Percentiles rank a stretch among this genome's conserved stretches.
Evolutionary conservation across 352 stramenopile species (phyloP).

Genomic region (Globisporangium cystogenes): DNA sequence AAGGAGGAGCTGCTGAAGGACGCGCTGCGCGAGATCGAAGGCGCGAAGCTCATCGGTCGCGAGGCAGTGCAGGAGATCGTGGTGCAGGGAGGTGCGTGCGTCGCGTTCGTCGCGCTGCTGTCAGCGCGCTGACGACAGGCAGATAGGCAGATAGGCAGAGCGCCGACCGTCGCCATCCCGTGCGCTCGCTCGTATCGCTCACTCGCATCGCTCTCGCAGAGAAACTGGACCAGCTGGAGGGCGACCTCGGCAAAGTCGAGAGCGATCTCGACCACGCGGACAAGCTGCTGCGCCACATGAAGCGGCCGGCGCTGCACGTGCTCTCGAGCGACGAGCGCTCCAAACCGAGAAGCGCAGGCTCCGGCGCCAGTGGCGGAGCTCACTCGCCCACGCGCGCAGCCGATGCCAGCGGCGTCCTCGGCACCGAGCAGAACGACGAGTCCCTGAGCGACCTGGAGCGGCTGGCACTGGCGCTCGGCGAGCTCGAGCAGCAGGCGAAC

Average conservation of each 20-base stretch:
- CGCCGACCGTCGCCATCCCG: too few relatives aligned
- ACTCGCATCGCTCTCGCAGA: constrained; percentile 19
- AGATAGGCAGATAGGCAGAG: too few relatives aligned
- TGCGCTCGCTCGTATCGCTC: background rate
- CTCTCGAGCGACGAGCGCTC: constrained; percentile 40
- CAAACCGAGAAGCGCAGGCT: constrained; percentile 10
- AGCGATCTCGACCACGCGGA: constrained; percentile 68
- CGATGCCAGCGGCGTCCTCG: background rate
- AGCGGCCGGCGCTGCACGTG: constrained; percentile 60
- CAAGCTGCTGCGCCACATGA: constrained; percentile 66
- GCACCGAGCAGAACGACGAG: constrained; percentile 2
- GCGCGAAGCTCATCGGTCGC: constrained; percentile 58
- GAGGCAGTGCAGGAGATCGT: constrained; percentile 73
- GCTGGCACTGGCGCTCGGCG: constrained; percentile 46
- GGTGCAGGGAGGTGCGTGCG: constrained; percentile 37
- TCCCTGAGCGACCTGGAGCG: constrained; percentile 54
- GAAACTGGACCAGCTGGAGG: constrained; percentile 68
- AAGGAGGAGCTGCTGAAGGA: constrained; percentile 69
- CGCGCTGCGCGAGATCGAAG: constrained; percentile 67
- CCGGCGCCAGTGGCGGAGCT: background rate
- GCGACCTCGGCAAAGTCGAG: constrained; percentile 48
- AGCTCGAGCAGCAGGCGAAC: constrained; percentile 69
- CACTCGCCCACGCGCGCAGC: background rate
- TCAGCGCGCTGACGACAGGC: background rate
- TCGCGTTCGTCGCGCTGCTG: too few relatives aligned